Conservation (phyloP, 1,139 yeast genomes). For the Hanseniaspora gamundiae region DNA sequence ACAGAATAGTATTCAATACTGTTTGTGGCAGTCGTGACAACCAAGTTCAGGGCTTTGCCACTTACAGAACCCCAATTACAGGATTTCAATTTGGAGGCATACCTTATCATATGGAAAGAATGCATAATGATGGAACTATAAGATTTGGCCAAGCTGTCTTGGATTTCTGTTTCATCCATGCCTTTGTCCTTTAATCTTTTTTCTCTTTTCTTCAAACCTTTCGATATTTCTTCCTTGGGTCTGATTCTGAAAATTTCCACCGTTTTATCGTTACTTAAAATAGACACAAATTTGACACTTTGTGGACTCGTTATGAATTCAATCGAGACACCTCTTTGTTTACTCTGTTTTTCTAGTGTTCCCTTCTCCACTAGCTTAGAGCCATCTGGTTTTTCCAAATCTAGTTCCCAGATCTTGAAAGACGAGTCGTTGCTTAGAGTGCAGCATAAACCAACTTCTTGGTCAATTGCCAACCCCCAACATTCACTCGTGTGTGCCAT, state of each 20-base stretch:
- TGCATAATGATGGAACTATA: constrained; percentile 49
- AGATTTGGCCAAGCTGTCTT: constrained; percentile 39
- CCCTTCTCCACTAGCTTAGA: constrained; percentile 52
- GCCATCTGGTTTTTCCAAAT: constrained; percentile 38
- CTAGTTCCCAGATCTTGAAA: constrained; percentile 68
- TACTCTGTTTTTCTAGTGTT: constrained; percentile 62
- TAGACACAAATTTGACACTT: constrained; percentile 41
- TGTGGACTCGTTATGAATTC: constrained; percentile 35
- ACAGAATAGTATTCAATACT: constrained; percentile 58
- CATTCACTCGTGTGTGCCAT: constrained; percentile 90
- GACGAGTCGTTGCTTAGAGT: constrained; percentile 78
- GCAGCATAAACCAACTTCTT: constrained; percentile 32
- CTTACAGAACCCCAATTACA: constrained; percentile 39
- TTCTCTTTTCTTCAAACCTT: constrained; percentile 67
- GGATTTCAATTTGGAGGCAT: constrained; percentile 43
- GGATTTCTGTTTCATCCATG: constrained; percentile 48
- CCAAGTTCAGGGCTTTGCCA: constrained; percentile 41
- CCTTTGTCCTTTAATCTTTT: constrained; percentile 70
- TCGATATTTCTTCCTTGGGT: constrained; percentile 63
- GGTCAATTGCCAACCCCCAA: constrained; percentile 58
- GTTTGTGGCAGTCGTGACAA: constrained; percentile 59
- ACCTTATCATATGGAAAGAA: constrained; percentile 50
- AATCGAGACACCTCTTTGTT: constrained; percentile 56
- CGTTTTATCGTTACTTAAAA: constrained; percentile 71
- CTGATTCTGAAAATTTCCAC: constrained; percentile 76